These are phyloP conservation scores for Cornus suecica DNA, from an alignment of 148 eudicot species.

Conservation along the genomic window DNA sequence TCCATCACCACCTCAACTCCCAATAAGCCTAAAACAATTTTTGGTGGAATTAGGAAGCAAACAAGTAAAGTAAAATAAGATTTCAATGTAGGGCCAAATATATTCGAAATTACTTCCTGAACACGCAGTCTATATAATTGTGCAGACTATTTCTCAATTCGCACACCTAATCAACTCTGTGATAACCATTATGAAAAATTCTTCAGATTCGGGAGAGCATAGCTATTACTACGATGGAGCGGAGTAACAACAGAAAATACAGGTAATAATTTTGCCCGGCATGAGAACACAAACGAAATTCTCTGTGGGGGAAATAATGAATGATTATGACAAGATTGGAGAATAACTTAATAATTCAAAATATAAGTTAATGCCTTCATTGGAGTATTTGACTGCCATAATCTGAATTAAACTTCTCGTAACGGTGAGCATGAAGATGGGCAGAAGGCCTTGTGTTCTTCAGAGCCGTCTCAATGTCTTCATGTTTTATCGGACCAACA, in stretches of 20 bases:
- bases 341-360: not conserved
- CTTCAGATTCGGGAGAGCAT: not conserved
- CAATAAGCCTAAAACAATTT: not conserved
- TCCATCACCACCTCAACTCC: not conserved
- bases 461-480: conserved; percentile 75
- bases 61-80: not conserved
- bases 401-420: conserved; percentile 81
- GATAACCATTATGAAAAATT: not conserved
- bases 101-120: not conserved
- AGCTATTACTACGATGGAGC: not conserved
- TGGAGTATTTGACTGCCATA: conserved; percentile 89
- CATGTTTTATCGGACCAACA: conserved; percentile 70
- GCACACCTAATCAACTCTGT: not conserved
- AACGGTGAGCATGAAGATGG: conserved; percentile 84
- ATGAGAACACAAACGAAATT: not conserved
- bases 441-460: conserved; percentile 96
- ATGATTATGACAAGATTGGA: not conserved
- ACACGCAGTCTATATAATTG: not conserved
- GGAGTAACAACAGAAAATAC: not conserved
- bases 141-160: not conserved
- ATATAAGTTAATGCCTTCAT: conserved; percentile 29
- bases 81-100: not conserved
- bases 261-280: not conserved
- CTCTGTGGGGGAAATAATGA: not conserved
- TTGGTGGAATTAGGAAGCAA: not conserved